Evolutionary conservation across 768 basidiomycete species (phyloP), one percentile per base, ranked within the genome.

Genomic region (Psilocybe cyanescens): DNA sequence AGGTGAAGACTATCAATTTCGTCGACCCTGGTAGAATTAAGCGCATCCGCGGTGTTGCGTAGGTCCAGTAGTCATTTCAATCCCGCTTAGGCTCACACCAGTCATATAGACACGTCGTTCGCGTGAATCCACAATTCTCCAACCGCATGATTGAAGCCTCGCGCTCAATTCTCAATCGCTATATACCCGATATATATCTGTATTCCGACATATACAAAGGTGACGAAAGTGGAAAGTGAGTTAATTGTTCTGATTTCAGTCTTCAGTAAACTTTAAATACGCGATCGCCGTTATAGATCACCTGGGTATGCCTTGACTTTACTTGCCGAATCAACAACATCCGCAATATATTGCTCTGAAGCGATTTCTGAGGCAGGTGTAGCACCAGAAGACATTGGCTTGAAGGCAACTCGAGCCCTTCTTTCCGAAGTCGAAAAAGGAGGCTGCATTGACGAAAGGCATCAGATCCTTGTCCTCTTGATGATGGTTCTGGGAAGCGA

Each of bases 191-290:
- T 72, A 95, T 98, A 30, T 98, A 99, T 76, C 86, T 99, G 41
- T 97, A 98, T 73, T 97, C 97, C 3, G 97, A 99, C 65, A 95
- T 98, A 24, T 99, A 97, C 78, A 97, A 97, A 73, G 96, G 96
- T 6, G 92, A 94, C 16, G 97, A 99, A 63, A 95, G 94, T 66
- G 97, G 97, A 74, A 98, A 95, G 96, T 96, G 67, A 63, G 95
- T 78, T 4, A 0, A 31, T 37, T 51, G 16, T 12, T 49, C 24
- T 12, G 11, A 28, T 30, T 46, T 6, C 4, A 12, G 2, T 41
- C 24, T 44, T n/a, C 19, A 35, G n/a, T 8, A 33, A 37, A 8
- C 9, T 58, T 12, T 33, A 3, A 28, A 11, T 41, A 30, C 11
- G 24, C 24, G 37, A 55, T 7, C 57, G n/a, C 41, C 5, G n/a